Base-by-base conservation (phyloP, 371 early-diverging fungal genomes). In the Mucor irregularis region DNA sequence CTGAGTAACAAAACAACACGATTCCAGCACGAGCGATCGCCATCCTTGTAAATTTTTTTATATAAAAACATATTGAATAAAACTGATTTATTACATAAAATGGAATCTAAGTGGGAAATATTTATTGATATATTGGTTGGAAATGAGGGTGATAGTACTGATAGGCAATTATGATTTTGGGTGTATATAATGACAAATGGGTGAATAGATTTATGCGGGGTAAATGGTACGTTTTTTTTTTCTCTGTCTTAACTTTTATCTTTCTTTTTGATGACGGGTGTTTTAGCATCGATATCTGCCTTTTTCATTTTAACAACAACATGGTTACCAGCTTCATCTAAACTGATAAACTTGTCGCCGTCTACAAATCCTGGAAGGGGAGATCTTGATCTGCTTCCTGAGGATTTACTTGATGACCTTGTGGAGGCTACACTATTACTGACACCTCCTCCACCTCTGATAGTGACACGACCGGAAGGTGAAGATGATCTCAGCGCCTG, bases 271-370 rank as follows among this genome's bases (percentile, higher is more conserved):
- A 61, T 31, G 46, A 56, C 21, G 16, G 61, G 66, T 35, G 46
- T 62, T 49, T 58, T 69, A 4, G 66, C 66, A 50, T 64, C 69
- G 29, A 64, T 67, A 22, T 73, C 67, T 7, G 78, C 78, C 45
- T 66, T 74, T 40, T 71, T 73, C 73, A 78, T 73, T 47, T 71
- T 78, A 14, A 71, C 67, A 24, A 62, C 52, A 1, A 74, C 49
- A 17, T 74, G 73, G 16, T 78, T 74, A 29, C 78, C 78, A 39
- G 64, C 61, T 34, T 74, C 73, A 50, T 78, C 75, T 24, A 71
- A 43, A 26, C 75, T 71, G 25, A 78, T 62, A 61, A 52, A 78
- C 29, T 62, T 64, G 43, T 73, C 69, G 11, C 78, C 78, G 29
- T 78, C 71, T 1, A 73, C 62, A 51, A 59, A 78, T 4, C 78